Conservation (phyloP, 805 yeast species). For the Kodamaea laetipori region DNA sequence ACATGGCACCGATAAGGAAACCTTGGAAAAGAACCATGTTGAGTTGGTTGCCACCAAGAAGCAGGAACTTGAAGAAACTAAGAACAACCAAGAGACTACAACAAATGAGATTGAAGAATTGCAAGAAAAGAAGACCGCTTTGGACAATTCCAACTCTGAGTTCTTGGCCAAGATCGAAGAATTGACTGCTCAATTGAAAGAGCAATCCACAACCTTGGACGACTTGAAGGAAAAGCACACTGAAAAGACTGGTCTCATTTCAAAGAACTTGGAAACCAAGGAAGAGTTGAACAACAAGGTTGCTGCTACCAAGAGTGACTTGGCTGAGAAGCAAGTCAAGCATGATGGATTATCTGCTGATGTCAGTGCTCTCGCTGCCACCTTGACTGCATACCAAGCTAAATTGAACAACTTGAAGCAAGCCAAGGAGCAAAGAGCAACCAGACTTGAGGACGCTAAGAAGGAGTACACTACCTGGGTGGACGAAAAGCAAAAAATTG, state of each 20-base stretch:
- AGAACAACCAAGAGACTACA: constrained; percentile 43
- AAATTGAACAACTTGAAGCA: constrained; percentile 40
- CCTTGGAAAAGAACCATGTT: constrained; percentile 44
- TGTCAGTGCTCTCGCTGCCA: constrained; percentile 44
- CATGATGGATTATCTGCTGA: constrained; percentile 44
- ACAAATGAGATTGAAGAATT: constrained; percentile 48
- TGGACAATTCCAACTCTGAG: constrained; percentile 42
- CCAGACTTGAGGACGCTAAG: constrained; percentile 44
- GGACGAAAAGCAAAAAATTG: constrained; percentile 45
- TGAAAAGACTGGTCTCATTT: constrained; percentile 31
- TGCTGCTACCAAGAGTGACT: constrained; percentile 36
- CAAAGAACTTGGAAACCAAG: constrained; percentile 34
- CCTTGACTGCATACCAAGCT: constrained; percentile 47
- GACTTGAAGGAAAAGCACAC: constrained; percentile 35
- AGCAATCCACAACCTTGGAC: constrained; percentile 35
- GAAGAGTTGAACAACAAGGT: constrained; percentile 45
- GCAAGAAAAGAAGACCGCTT: constrained; percentile 44
- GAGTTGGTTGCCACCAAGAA: constrained; percentile 47
- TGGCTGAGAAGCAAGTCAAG: constrained; percentile 38
- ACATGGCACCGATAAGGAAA: constrained; percentile 48
- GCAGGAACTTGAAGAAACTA: constrained; percentile 45
- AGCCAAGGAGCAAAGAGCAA: constrained; percentile 39
- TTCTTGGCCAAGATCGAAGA: constrained; percentile 43
- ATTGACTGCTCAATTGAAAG: constrained; percentile 44
- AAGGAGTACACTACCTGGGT: constrained; percentile 46